Base-by-base conservation (phyloP, 1,284 basidiomycete genomes). In the Ceratobasidium sp. region DNA sequence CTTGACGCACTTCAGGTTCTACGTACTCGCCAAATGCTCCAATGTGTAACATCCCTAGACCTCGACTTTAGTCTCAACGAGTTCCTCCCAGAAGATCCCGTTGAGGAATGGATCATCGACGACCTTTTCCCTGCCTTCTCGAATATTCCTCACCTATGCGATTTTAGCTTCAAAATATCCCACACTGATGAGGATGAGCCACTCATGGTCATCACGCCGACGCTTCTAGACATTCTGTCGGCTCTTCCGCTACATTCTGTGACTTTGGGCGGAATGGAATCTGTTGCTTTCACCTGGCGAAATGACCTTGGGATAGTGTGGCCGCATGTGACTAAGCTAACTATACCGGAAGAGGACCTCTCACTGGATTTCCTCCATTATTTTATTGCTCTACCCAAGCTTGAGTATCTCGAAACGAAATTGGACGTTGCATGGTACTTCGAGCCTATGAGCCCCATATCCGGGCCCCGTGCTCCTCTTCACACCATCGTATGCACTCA, bases 181-280 rank as follows among this genome's bases (percentile, higher is more conserved):
- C 4, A 11, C 11, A 4, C 11, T 5, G 36, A 41, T 5, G 11
- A 11, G 6, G 36, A 41, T 5, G 36, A 41, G 36, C 4, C 36
- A 41, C 36, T 41, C 36, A 41, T 41, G 36, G 36, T 33, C 6
- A 29, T 65, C 27, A 51, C 27, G 6, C 47, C 51, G n/a, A 19
- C 36, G 14, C 22, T 50, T 14, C 47, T 48, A 22, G 63, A 45
- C 19, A 31, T 19, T 9, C 15, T 60, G 6, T 45, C 44, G 22
- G 57, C 19, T 19, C 63, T 65, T 51, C 63, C 47, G 19, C 47
- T 65, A 1, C 27, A 65, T 2, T 22, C 63, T n/a, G 11, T 65
- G 29, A 31, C 15, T 5, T 48, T 63, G 41, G 60, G 19, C 11
- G 31, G 14, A 3, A 27, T 17, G 14, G 45, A n/a, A 22, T 45